A percentile compares a stretch with the other conserved stretches of the same genome.
Conservation (phyloP, 2,329 filamentous ascomycete genomes). For the Penicillium corylophilum region DNA sequence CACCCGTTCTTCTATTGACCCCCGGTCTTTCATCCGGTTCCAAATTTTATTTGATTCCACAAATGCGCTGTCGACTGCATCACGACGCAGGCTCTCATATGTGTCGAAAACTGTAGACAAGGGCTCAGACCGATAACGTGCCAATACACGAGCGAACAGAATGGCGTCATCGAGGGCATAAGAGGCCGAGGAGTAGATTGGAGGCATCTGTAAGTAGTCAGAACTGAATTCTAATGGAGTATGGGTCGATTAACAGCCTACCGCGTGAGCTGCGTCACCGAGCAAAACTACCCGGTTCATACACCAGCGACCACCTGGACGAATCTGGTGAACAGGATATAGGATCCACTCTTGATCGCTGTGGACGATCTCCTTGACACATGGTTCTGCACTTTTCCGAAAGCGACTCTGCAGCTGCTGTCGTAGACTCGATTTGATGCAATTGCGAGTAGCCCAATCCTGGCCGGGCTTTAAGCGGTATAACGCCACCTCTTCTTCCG, state of each 20-base stretch:
- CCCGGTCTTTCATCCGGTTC: neutral
- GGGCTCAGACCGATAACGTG: neutral
- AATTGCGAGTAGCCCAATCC: neutral
- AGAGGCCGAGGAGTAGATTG: neutral
- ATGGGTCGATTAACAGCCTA: neutral
- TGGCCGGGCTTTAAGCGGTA: neutral
- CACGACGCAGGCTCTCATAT: neutral
- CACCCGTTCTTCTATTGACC: neutral
- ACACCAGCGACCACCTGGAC: neutral
- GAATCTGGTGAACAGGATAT: neutral
- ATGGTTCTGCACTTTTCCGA: neutral
- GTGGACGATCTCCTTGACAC: neutral
- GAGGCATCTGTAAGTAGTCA: neutral
- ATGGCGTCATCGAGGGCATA: neutral
- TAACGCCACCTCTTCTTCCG: neutral
- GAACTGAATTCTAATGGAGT: neutral
- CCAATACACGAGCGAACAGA: neutral
- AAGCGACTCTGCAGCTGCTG: neutral
- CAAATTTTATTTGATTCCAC: neutral
- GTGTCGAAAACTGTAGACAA: neutral
- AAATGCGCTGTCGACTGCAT: neutral
- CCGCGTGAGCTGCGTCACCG: neutral
- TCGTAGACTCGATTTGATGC: neutral
- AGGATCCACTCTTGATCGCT: neutral
- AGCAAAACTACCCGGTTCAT: neutral